Evolutionary conservation across 331 rosid species (phyloP), one percentile per base, ranked within the genome.

Genomic region (Arachis monticola): DNA sequence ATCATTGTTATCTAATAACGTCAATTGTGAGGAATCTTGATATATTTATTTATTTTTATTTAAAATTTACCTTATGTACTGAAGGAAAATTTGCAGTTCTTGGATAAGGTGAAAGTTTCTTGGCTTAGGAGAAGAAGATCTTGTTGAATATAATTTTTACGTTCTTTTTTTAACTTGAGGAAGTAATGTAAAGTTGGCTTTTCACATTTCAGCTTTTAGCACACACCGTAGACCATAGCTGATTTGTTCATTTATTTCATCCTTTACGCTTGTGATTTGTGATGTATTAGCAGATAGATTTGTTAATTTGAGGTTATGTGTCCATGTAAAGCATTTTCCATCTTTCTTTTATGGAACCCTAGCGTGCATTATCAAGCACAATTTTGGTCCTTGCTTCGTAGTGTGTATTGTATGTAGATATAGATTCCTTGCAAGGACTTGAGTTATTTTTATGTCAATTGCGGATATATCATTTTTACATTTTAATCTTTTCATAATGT

Each of bases 361-460:
- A n/a, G n/a, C 66, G 2, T 67, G 50, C 57, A 35, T 64, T 4
- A 38, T 7, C 74, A 58, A 67, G 66, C 75, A 48, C 10, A 3
- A 42, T 59, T 58, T 72, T 72, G 17, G 46, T 50, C 74, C 17
- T 40, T 56, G 69, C 14, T 64, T 57, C 78, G 22, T 64, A 38
- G 55, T 10, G 35, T 35, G 40, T 35, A 62, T 45, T 44, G 35
- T 55, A 52, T 55, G 63, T 60, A 42, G 30, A 64, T 27, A 0
- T 60, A 42, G 42, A 64, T 27, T 1, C 60, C 50, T 56, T 2
- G 5, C 60, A 59, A 60, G 65, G 32, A 59, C 53, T 53, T 17
- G 32, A 32, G 42, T n/a, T n/a, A n/a, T n/a, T n/a, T n/a, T n/a
- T n/a, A n/a, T n/a, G n/a, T n/a, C n/a, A n/a, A n/a, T n/a, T n/a